Percentiles rank a stretch among this genome's conserved stretches.
phyloP scores from a whole-genome alignment of 345 rosid genomes.

The Eucalyptus brandiana region DNA sequence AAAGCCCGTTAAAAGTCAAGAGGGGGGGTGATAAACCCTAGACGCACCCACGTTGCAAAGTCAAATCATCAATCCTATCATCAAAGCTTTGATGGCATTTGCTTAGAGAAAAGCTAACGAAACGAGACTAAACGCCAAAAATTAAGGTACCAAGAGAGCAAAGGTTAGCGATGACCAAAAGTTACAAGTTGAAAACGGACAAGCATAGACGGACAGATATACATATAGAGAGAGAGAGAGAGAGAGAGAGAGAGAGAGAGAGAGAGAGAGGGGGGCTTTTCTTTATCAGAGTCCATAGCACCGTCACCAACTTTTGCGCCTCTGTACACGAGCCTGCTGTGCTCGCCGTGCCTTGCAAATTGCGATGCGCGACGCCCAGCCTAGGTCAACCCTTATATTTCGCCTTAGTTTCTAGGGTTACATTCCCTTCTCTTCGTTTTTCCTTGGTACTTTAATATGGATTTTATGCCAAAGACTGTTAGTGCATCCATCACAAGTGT shows the following conservation, averaged over 20 bases:
- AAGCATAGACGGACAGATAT: background rate
- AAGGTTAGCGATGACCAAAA: background rate
- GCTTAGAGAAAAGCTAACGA: background rate
- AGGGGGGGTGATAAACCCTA: background rate
- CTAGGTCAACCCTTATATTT: background rate
- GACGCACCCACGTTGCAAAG: background rate
- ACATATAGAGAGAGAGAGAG: no score
- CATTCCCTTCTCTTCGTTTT: background rate
- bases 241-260: background rate
- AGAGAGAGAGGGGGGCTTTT: background rate
- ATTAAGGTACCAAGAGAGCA: background rate
- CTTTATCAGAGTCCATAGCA: background rate
- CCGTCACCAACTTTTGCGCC: background rate
- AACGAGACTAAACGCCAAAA: background rate
- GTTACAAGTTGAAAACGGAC: background rate
- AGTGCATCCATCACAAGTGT: background rate
- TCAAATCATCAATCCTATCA: background rate
- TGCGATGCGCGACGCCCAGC: background rate
- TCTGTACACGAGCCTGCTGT: background rate
- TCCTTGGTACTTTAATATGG: background rate
- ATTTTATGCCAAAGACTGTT: background rate
- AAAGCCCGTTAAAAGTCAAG: background rate
- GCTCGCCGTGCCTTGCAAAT: background rate
- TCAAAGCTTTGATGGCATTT: background rate
- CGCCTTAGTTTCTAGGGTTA: background rate